phyloP scores from a whole-genome alignment of 257 asterid genomes.

The Knoxia roxburghii region DNA sequence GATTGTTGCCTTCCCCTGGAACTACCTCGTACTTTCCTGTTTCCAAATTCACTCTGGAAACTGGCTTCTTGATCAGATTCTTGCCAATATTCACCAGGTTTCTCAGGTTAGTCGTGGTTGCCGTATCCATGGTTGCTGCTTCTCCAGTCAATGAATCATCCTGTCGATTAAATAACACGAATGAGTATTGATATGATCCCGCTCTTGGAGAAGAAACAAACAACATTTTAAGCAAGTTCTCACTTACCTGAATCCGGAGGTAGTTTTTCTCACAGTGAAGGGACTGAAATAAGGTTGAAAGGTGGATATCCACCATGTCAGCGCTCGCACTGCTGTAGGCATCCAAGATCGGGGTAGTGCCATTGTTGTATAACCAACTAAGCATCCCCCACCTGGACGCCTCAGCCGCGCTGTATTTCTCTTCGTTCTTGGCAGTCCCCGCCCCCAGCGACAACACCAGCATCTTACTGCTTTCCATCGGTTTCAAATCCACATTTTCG shows the following conservation, averaged over 20 bases:
- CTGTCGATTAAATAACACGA: background rate
- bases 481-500: slow-evolving; percentile 35
- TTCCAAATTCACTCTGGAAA: slow-evolving; percentile 56
- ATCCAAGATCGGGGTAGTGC: slow-evolving; percentile 54
- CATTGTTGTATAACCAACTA: slow-evolving; percentile 54
- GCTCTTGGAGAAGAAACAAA: no score
- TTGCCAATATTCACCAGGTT: slow-evolving; percentile 44
- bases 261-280: slow-evolving; percentile 40
- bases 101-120: slow-evolving; percentile 43
- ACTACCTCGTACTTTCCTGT: slow-evolving; percentile 49
- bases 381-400: slow-evolving; percentile 61
- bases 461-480: slow-evolving; percentile 41
- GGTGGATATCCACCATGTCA: slow-evolving; percentile 73
- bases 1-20: slow-evolving; percentile 57
- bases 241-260: slow-evolving; percentile 60
- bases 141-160: slow-evolving; percentile 19
- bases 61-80: slow-evolving; percentile 40
- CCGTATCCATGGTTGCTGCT: slow-evolving; percentile 40
- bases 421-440: slow-evolving; percentile 40
- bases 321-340: slow-evolving; percentile 45
- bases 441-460: slow-evolving; percentile 58
- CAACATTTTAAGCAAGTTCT: background rate
- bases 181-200: no score
- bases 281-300: slow-evolving; percentile 59
- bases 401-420: slow-evolving; percentile 40